These are phyloP conservation scores for Catenaria anguillulae DNA, from an alignment of 371 early-diverging fungal species.

Conservation along the genomic window DNA sequence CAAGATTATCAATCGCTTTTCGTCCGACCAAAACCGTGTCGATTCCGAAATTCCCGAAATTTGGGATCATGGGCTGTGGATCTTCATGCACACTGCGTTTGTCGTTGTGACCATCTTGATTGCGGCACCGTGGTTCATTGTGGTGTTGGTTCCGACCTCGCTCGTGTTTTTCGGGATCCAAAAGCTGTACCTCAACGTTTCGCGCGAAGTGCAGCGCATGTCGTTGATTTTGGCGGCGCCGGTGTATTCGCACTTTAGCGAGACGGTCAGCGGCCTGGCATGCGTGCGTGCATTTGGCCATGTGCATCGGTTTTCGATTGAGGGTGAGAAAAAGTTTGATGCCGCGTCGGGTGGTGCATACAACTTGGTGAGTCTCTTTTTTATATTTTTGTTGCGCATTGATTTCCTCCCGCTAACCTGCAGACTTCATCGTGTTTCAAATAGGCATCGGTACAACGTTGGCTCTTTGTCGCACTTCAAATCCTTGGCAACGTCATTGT, in stretches of 20 bases:
- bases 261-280: slow-evolving; percentile 46
- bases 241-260: slow-evolving; percentile 58
- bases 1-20: slow-evolving; percentile 76
- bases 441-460: slow-evolving; percentile 79
- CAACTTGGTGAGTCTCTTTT: slow-evolving; percentile 12
- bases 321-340: slow-evolving; percentile 57
- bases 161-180: slow-evolving; percentile 49
- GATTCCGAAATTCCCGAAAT: slow-evolving; percentile 40
- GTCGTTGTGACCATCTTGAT: slow-evolving; percentile 37
- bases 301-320: slow-evolving; percentile 47
- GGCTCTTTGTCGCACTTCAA: slow-evolving; percentile 79
- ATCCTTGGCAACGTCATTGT: slow-evolving; percentile 32
- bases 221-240: slow-evolving; percentile 63
- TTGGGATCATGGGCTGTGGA: slow-evolving; percentile 34
- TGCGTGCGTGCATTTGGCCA: slow-evolving; percentile 56
- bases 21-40: slow-evolving; percentile 63
- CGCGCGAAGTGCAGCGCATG: slow-evolving; percentile 61
- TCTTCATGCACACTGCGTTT: slow-evolving; percentile 25
- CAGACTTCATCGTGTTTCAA: slow-evolving; percentile 6
- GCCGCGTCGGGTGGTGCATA: slow-evolving; percentile 62
- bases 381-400: slow-evolving; percentile 10
- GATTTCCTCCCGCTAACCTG: no score
- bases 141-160: slow-evolving; percentile 36
- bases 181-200: slow-evolving; percentile 50
- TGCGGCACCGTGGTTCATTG: slow-evolving; percentile 43